A percentile compares a stretch with the other conserved stretches of the same genome.
phyloP scores from a whole-genome alignment of 1,284 basidiomycete species.

The Marasmius fiardii region DNA sequence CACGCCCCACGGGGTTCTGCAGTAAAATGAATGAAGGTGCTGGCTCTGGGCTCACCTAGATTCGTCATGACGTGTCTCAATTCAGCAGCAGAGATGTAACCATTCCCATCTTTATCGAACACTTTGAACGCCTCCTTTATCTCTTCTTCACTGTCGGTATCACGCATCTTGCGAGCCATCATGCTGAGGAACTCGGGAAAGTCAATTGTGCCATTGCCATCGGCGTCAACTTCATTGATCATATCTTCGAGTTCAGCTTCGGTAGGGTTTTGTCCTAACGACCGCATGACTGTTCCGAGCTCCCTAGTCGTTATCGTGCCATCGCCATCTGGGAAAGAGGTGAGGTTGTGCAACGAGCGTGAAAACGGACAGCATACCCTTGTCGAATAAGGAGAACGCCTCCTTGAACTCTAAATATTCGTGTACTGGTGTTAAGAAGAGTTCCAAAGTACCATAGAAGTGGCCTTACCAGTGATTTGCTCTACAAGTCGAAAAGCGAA shows the following conservation, averaged over 20 bases:
- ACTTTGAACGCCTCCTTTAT: conserved; percentile 75
- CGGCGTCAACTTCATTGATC: conserved; percentile 88
- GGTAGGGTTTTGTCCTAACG: conserved; percentile 94
- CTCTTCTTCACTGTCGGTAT: conserved; percentile 75
- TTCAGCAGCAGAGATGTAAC: conserved; percentile 70
- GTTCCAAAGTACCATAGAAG: neutral
- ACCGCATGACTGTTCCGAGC: conserved; percentile 97
- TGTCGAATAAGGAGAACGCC: conserved; percentile 93
- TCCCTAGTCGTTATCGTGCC: conserved; percentile 96
- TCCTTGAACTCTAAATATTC: conserved; percentile 72
- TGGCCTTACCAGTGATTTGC: neutral
- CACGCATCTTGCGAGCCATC: conserved; percentile 84
- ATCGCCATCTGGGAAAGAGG: conserved; percentile 74
- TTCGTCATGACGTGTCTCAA: conserved; percentile 90
- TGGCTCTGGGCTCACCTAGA: conserved; percentile 72
- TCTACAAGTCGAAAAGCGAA: neutral
- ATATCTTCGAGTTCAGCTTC: conserved; percentile 93
- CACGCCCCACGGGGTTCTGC: neutral
- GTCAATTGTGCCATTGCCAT: conserved; percentile 83
- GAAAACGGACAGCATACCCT: conserved; percentile 48
- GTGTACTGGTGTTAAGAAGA: conserved; percentile 3
- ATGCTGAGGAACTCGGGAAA: conserved; percentile 87
- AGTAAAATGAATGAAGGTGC: conserved; percentile 11
- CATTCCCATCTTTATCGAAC: conserved; percentile 78
- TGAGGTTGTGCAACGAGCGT: neutral